Base-by-base conservation (phyloP, 352 stramenopile species). In the Pseudoperonospora humuli region DNA sequence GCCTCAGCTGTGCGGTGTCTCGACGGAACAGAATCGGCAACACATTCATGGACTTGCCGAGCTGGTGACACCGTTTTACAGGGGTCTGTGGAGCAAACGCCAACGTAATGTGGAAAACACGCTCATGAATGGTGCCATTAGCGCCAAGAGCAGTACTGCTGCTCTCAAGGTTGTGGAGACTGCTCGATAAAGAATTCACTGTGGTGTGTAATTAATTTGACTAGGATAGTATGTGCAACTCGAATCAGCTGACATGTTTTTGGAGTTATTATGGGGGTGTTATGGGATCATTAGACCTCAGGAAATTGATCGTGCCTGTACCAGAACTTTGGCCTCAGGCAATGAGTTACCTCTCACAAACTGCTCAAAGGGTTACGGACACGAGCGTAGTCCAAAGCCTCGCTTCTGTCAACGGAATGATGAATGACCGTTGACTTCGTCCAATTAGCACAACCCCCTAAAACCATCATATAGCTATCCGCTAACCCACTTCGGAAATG, bases 61-160 rank as follows among this genome's bases (percentile, higher is more conserved):
- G 38, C 33, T 70, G 23, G 52, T 79, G 31, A 53, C 40, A 7
- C 67, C 64, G 2, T 74, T 51, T 34, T 79, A 74, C 33, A 56
- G 64, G 10, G 33, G 54, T n/a, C 40, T 74, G 1, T 79, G 67
- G 67, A 66, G 41, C 35, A 65, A 72, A 33, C 64, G 67, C 3
- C 67, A 75, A 33, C 67, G 67, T 15, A 54, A 39, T 19, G 59
- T 79, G 29, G 67, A 79, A 43, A 79, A 79, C 17, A 47, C 50
- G 17, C 40, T 79, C 29, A 79, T 79, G 67, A 70, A 79, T 25
- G 54, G 51, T 13, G 52, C 64, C 2, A 61, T 78, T 11, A 52
- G 43, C 24, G 39, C 59, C 18, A 60, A 49, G 47, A 57, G 56
- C 41, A 50, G 32, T 45, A 32, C 36, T 8, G 26, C 19, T 3